These are phyloP conservation scores for Rubroboletus pulcherrimus DNA, from an alignment of 768 basidiomycete genomes.

Conservation along the genomic window DNA sequence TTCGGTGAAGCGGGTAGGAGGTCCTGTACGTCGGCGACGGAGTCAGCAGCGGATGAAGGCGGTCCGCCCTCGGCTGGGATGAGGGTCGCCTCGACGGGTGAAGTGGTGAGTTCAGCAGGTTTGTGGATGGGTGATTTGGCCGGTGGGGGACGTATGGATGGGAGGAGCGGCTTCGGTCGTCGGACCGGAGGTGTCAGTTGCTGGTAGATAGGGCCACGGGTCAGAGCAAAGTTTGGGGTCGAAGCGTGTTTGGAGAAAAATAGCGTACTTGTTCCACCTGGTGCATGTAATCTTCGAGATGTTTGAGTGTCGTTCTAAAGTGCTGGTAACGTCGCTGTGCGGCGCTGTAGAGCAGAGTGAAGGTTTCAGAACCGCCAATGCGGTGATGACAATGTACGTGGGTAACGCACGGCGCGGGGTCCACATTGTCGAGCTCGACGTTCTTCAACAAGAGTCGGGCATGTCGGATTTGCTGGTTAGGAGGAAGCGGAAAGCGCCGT, in stretches of 20 bases:
- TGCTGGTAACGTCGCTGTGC: slow-evolving; percentile 44
- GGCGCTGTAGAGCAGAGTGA: slow-evolving; percentile 30
- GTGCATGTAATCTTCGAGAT: slow-evolving; percentile 49
- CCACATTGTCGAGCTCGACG: slow-evolving; percentile 48
- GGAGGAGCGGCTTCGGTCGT: slow-evolving; percentile 49
- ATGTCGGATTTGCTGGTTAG: slow-evolving; percentile 45
- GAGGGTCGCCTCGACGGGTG: slow-evolving; percentile 19
- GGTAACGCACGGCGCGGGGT: slow-evolving; percentile 40
- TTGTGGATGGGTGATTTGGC: slow-evolving; percentile 6
- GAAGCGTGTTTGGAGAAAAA: neutral
- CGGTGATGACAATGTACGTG: no score
- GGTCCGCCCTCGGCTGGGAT: slow-evolving; percentile 22
- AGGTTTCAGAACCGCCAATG: neutral
- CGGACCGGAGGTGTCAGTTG: slow-evolving; percentile 38
- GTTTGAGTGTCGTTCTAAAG: slow-evolving; percentile 48
- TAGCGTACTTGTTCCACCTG: slow-evolving; percentile 49
- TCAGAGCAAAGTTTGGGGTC: neutral
- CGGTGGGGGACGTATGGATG: slow-evolving; percentile 46
- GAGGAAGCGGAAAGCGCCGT: neutral
- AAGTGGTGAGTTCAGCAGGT: neutral
- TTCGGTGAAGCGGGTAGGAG: slow-evolving; percentile 38
- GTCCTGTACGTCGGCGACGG: slow-evolving; percentile 22
- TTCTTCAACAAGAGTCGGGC: slow-evolving; percentile 56
- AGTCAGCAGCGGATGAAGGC: slow-evolving; percentile 12
- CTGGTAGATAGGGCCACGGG: slow-evolving; percentile 24